Percentiles rank a stretch among this genome's conserved stretches.
These are phyloP conservation scores for Inonotus obliquus DNA, from an alignment of 1,284 basidiomycete genomes.

Conservation along the genomic window DNA sequence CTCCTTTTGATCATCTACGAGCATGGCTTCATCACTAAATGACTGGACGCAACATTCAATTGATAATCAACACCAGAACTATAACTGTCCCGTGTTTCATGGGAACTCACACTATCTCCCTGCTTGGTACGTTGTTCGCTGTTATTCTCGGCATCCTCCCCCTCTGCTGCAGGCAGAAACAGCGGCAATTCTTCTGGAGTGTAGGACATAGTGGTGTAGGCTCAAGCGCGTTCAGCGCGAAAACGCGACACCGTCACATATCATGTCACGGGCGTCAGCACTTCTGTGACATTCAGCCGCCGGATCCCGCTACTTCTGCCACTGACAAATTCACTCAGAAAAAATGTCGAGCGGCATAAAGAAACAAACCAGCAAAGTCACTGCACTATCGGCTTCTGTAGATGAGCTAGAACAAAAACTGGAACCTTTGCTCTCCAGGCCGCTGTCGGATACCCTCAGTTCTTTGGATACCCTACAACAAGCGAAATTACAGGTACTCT, in stretches of 20 bases:
- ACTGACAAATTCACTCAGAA: too few species aligned
- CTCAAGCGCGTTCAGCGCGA: not conserved
- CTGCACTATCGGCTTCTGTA: constrained; percentile 49
- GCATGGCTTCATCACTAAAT: not conserved
- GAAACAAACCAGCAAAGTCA: constrained; percentile 51
- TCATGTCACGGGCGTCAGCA: not conserved
- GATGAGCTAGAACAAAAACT: constrained; percentile 62
- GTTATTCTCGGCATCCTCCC: constrained; percentile 17
- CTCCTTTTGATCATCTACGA: not conserved
- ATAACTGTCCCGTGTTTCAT: not conserved
- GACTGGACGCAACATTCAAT: not conserved
- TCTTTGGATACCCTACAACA: constrained; percentile 70
- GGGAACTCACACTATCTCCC: not conserved
- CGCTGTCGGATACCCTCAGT: constrained; percentile 60
- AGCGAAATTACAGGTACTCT: constrained; percentile 68
- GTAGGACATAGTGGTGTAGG: not conserved
- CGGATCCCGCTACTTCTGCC: not conserved
- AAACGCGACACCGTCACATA: not conserved
- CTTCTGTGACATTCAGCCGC: not conserved
- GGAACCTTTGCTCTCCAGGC: constrained; percentile 56
- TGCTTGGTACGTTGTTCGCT: not conserved
- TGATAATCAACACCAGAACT: not conserved
- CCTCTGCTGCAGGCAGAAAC: constrained; percentile 38
- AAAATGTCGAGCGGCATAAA: constrained; percentile 51
- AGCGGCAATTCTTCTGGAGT: constrained; percentile 18